phyloP scores from a whole-genome alignment of 441 rosid genomes.

The Croton setiger region DNA sequence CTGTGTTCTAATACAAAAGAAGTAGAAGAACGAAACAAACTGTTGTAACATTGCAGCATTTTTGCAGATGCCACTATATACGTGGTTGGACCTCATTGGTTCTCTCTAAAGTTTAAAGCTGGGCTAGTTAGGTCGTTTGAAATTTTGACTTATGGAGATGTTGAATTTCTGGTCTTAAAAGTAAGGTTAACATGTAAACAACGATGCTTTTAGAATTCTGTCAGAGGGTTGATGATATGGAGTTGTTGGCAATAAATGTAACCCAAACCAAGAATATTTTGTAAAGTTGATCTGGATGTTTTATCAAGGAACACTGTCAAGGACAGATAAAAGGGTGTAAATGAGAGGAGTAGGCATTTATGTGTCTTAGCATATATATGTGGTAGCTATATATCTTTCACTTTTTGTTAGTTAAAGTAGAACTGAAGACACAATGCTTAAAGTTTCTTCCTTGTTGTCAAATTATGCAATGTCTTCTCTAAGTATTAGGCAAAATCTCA shows the following conservation, averaged over 20 bases:
- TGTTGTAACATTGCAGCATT: background rate
- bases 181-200: background rate
- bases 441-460: background rate
- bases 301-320: no score
- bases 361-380: no score
- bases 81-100: background rate
- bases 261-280: no score
- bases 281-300: no score
- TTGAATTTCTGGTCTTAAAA: background rate
- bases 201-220: background rate
- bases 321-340: no score
- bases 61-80: background rate
- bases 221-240: background rate
- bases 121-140: background rate
- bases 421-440: no score
- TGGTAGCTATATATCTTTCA: no score
- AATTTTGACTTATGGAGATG: background rate
- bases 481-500: background rate
- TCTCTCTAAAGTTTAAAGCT: background rate
- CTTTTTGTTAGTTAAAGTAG: no score
- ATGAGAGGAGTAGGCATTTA: no score
- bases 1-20: background rate
- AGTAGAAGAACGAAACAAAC: background rate
- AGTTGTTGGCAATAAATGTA: no score
- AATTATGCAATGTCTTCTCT: background rate